Evolutionary conservation across 2,329 filamentous ascomycete species (phyloP).

Genomic region (Fusarium piperis): DNA sequence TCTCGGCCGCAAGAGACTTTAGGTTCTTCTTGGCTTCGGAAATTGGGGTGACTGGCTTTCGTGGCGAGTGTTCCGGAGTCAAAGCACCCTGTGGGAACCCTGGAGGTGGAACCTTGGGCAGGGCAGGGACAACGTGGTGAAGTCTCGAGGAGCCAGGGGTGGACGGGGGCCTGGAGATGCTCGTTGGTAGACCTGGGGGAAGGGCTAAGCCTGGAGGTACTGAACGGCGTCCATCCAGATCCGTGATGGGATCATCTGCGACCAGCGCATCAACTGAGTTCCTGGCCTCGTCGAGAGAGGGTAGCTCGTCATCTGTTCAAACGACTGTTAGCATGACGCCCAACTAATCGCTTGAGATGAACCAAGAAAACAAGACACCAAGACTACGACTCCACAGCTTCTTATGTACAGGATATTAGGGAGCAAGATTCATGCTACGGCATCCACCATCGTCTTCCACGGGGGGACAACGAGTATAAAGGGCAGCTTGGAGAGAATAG

Average conservation of each 20-base stretch:
- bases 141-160: conserved; percentile 30
- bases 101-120: conserved; percentile 40
- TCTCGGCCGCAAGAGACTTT: conserved; percentile 57
- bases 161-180: conserved; percentile 34
- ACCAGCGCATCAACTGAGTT: conserved; percentile 75
- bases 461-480: conserved; percentile 49
- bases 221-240: conserved; percentile 31
- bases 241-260: conserved; percentile 59
- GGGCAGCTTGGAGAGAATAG: conserved; percentile 49
- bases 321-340: conserved; percentile 54
- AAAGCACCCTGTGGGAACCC: conserved; percentile 39
- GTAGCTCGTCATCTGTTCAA: conserved; percentile 68
- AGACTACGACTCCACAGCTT: conserved; percentile 44
- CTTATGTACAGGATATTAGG: conserved; percentile 55
- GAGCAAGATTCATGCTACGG: conserved; percentile 59
- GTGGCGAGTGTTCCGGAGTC: conserved; percentile 49
- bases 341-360: conserved; percentile 32
- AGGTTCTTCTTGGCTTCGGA: conserved; percentile 54
- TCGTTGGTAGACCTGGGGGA: conserved; percentile 32
- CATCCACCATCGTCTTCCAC: conserved; percentile 72
- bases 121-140: conserved; percentile 38
- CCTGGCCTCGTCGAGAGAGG: conserved; percentile 68
- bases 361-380: conserved; percentile 38
- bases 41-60: conserved; percentile 39
- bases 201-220: conserved; percentile 46